Evolutionary conservation across 805 yeast genomes (phyloP).

Genomic region (Yamadazyma scolyti): DNA sequence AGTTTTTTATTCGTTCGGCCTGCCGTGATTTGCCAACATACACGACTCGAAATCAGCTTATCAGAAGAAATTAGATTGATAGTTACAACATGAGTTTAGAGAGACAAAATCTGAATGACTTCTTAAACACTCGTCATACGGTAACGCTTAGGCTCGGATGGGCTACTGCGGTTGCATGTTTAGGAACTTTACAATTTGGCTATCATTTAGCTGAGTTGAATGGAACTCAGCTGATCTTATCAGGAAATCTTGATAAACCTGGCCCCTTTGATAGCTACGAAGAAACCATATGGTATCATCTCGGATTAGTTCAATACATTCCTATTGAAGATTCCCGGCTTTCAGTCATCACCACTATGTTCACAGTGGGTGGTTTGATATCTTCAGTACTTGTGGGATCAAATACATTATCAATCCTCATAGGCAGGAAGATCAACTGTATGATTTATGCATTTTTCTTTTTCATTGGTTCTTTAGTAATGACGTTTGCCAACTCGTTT

Average conservation of each 20-base stretch:
- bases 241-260: constrained; percentile 19
- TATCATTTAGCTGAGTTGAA: constrained; percentile 37
- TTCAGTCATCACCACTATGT: constrained; percentile 29
- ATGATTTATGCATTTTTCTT: constrained; percentile 19
- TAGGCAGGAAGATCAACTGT: constrained; percentile 23
- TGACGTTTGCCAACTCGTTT: constrained; percentile 20
- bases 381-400: constrained; percentile 27
- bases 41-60: no score
- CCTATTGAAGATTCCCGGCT: constrained; percentile 18
- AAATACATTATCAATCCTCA: constrained; percentile 15
- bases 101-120: constrained; percentile 9
- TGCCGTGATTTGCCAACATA: no score
- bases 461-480: constrained; percentile 23
- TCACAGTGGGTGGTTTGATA: constrained; percentile 35
- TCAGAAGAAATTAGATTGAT: no score
- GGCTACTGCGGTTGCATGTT: constrained; percentile 31
- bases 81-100: not conserved
- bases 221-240: constrained; percentile 26
- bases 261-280: constrained; percentile 18
- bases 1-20: no score
- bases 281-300: constrained; percentile 24
- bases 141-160: constrained; percentile 30
- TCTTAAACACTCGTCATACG: constrained; percentile 11
- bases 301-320: constrained; percentile 24
- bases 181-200: constrained; percentile 38